Conservation (phyloP, 1,284 basidiomycete species). For the Tilletia walkeri region DNA sequence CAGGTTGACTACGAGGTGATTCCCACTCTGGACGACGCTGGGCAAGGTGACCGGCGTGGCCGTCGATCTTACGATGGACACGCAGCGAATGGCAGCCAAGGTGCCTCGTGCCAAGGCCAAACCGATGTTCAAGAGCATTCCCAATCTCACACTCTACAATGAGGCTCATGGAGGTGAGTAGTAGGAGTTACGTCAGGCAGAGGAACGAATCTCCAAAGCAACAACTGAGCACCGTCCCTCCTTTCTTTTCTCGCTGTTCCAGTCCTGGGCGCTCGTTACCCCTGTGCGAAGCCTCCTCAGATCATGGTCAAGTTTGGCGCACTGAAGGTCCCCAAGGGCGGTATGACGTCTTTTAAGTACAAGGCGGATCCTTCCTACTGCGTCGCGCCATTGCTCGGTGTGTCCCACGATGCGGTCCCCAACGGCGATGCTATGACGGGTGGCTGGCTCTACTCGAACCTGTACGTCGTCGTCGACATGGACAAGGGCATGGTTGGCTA, state of each 20-base stretch:
- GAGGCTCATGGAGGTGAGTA: not conserved
- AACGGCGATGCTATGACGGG: not conserved
- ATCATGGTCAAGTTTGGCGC: not conserved
- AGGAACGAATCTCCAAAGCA: not conserved
- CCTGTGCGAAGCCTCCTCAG: not conserved
- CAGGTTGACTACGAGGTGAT: not conserved
- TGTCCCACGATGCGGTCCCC: not conserved
- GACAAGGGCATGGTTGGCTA: constrained; percentile 3
- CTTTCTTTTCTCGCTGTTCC: not conserved
- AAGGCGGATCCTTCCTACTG: not conserved
- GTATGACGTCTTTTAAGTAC: not conserved
- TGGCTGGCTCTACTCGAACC: not conserved
- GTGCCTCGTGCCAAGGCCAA: not conserved
- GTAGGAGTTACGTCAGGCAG: not conserved
- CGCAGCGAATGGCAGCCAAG: not conserved
- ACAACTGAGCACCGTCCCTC: not conserved
- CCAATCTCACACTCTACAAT: not conserved
- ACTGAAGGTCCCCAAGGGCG: not conserved
- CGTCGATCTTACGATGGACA: not conserved
- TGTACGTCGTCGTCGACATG: not conserved
- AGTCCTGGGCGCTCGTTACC: not conserved
- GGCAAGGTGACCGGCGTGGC: not conserved
- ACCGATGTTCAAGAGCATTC: not conserved
- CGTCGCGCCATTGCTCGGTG: not conserved
- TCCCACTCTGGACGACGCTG: not conserved